These are phyloP conservation scores for Daldinia sp. DNA, from an alignment of 2,329 filamentous ascomycete genomes.

Conservation along the genomic window DNA sequence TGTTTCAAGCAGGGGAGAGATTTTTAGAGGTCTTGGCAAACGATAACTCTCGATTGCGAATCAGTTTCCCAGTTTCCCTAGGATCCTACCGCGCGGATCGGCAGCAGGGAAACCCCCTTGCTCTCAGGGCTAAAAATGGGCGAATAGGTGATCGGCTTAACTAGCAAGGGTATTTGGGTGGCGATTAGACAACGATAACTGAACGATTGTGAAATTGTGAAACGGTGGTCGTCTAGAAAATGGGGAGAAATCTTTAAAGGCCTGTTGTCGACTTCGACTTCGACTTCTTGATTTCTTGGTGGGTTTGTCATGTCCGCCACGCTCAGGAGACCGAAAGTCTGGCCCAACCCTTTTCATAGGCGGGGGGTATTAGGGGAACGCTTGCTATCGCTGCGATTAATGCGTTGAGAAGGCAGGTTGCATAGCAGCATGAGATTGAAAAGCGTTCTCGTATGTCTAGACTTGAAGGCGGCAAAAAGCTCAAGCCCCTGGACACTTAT, in stretches of 20 bases:
- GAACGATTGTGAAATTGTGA: slow-evolving; percentile 33
- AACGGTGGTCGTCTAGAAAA: slow-evolving; percentile 29
- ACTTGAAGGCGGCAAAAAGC: slow-evolving; percentile 3
- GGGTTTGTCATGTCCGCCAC: background rate
- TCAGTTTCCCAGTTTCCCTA: slow-evolving; percentile 14
- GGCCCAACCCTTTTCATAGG: background rate
- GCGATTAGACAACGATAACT: slow-evolving; percentile 25
- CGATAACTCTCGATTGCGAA: slow-evolving; percentile 18
- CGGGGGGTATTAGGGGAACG: background rate
- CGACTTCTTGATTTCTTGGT: slow-evolving; percentile 2
- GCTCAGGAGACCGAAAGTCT: background rate
- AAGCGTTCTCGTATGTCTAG: background rate
- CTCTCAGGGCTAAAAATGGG: slow-evolving; percentile 10
- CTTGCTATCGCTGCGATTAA: background rate
- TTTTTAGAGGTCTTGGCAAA: slow-evolving; percentile 33
- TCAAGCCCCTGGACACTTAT: slow-evolving; percentile 10
- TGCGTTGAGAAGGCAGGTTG: background rate
- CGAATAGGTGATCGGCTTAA: slow-evolving; percentile 26
- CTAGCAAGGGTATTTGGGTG: slow-evolving; percentile 18
- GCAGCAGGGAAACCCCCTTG: slow-evolving; percentile 23
- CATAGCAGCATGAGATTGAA: slow-evolving; percentile 12
- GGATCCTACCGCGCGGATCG: slow-evolving; percentile 41
- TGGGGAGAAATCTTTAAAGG: slow-evolving; percentile 8
- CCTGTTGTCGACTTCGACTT: slow-evolving; percentile 5
- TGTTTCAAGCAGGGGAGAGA: slow-evolving; percentile 34